These are phyloP conservation scores for Stephania cephalantha DNA, from an alignment of 164 flowering plant genomes.

Conservation along the genomic window DNA sequence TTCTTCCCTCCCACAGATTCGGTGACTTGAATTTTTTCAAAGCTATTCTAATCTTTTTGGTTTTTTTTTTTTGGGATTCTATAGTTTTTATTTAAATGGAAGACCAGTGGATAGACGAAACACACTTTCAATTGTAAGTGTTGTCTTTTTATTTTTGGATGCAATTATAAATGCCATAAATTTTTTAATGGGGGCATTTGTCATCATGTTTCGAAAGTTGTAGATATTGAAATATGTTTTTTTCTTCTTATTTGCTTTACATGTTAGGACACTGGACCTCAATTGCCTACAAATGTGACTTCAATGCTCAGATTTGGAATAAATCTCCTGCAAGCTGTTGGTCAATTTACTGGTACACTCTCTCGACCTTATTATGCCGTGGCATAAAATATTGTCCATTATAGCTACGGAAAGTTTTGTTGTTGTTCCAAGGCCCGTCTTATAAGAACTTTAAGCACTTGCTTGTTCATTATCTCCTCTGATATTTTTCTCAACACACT, in stretches of 20 bases:
- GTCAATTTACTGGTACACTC: slow-evolving; percentile 67
- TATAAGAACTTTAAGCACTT: neutral
- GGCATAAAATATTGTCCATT: neutral
- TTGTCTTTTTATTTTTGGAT: neutral
- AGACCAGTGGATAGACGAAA: slow-evolving; percentile 59
- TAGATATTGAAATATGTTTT: neutral
- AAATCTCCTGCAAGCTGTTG: slow-evolving; percentile 83
- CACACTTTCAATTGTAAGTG: slow-evolving; percentile 50
- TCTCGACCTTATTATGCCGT: neutral
- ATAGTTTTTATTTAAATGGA: slow-evolving; percentile 85
- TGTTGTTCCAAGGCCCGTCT: neutral
- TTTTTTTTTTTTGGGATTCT: slow-evolving; percentile 13
- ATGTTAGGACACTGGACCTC: slow-evolving; percentile 73
- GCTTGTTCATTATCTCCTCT: too few species aligned
- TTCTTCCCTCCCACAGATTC: slow-evolving; percentile 2
- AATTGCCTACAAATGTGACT: slow-evolving; percentile 65
- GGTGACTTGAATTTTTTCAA: neutral
- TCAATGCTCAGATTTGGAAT: slow-evolving; percentile 63
- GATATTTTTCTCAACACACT: neutral
- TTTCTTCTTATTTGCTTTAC: slow-evolving; percentile 7
- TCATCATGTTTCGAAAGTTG: neutral
- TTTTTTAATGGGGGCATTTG: neutral
- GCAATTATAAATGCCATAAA: neutral
- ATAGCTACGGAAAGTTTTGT: neutral
- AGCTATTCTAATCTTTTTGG: neutral